Evolutionary conservation across 805 yeast species (phyloP).

Genomic region (Jamesozyma jinghongensis): DNA sequence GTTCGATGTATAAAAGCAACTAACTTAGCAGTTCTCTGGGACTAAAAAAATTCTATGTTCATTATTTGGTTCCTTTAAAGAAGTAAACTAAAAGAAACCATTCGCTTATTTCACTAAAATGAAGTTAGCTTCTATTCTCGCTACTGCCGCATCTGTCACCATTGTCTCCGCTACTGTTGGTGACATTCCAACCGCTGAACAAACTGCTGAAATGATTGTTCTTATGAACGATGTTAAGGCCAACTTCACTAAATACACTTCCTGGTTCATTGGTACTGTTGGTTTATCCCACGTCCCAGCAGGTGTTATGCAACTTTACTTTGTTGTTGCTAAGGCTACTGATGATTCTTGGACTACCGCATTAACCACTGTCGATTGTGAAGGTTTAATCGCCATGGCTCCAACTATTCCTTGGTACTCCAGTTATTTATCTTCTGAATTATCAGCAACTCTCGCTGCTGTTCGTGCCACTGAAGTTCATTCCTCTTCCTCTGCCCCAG

Average conservation of each 20-base stretch:
- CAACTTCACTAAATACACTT: slow-evolving; percentile 9
- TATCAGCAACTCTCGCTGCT: slow-evolving; percentile 1
- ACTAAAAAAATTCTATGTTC: no score
- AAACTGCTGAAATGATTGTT: slow-evolving; percentile 11
- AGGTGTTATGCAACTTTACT: slow-evolving; percentile 7
- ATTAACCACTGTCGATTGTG: slow-evolving; percentile 18
- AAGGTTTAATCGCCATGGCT: slow-evolving; percentile 20
- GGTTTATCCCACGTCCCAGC: slow-evolving; percentile 7
- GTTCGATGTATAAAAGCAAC: no score
- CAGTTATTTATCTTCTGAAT: slow-evolving; percentile 13
- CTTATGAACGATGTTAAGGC: slow-evolving; percentile 12
- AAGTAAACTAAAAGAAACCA: no score
- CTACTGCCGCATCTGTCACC: no score
- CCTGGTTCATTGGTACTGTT: slow-evolving; percentile 2
- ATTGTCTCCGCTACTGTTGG: no score
- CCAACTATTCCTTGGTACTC: slow-evolving; percentile 31
- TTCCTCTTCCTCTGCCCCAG: neutral
- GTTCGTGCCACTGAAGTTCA: slow-evolving; percentile 2
- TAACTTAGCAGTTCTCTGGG: no score
- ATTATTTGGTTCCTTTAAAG: no score
- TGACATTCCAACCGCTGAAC: neutral
- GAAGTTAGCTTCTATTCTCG: no score
- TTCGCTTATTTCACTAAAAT: no score
- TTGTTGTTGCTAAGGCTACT: slow-evolving; percentile 23
- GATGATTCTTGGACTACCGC: slow-evolving; percentile 29